phyloP scores from a whole-genome alignment of 1,284 basidiomycete genomes.

The Crocinoboletus sp. region DNA sequence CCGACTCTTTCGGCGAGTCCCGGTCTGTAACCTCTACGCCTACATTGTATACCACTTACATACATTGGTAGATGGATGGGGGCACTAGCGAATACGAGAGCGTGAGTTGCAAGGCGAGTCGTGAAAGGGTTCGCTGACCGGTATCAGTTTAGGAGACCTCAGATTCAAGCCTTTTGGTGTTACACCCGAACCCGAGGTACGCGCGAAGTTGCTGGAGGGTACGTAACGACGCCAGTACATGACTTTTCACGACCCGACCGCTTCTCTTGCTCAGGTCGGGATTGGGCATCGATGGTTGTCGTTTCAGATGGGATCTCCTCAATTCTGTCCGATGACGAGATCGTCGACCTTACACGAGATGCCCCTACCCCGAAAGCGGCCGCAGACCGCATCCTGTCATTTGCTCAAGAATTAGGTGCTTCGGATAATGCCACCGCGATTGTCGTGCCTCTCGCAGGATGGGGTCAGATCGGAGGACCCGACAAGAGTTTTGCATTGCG shows the following conservation, averaged over 20 bases:
- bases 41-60: conserved; percentile 1
- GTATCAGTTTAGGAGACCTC: conserved; percentile 79
- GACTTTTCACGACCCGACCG: conserved; percentile 1
- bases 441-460: conserved; percentile 91
- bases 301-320: conserved; percentile 92
- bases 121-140: conserved; percentile 3
- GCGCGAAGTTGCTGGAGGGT: conserved; percentile 76
- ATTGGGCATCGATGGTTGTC: conserved; percentile 78
- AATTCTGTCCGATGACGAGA: conserved; percentile 89
- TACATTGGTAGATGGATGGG: conserved; percentile 81
- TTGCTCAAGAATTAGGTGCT: conserved; percentile 87
- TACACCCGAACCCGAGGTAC: conserved; percentile 94
- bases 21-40: conserved; percentile 44
- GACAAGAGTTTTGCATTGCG: conserved; percentile 81
- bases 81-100: conserved; percentile 88
- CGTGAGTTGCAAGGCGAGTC: conserved; percentile 41
- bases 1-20: conserved; percentile 94
- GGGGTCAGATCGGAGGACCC: conserved; percentile 76
- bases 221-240: conserved; percentile 7
- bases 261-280: conserved; percentile 44
- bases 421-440: conserved; percentile 92
- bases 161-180: conserved; percentile 89
- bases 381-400: conserved; percentile 79
- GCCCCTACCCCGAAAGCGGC: conserved; percentile 74
- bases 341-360: conserved; percentile 83